A percentile compares a stretch with the other conserved stretches of the same genome.
Evolutionary conservation across 257 asterid species (phyloP).

Genomic region (Solanum habrochaites): DNA sequence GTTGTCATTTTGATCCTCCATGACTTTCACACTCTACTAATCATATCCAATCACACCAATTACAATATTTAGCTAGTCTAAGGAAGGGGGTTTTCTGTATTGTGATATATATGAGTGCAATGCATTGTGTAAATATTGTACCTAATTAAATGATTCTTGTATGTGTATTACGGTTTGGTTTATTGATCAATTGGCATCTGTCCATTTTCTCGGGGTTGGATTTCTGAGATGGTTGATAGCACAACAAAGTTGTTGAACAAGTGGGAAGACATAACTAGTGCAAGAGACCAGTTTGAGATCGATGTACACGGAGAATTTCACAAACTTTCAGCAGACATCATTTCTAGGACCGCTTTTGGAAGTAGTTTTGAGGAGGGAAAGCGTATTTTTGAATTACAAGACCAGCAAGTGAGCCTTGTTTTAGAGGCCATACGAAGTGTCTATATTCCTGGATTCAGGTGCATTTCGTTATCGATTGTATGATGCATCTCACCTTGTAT

Average conservation of each 20-base stretch:
- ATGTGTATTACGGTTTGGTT: background rate
- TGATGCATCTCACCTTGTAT: background rate
- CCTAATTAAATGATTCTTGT: background rate
- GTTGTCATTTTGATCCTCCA: background rate
- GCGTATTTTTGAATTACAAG: conserved; percentile 49
- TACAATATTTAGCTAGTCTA: background rate
- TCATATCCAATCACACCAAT: background rate
- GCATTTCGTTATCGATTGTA: background rate
- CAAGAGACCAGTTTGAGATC: conserved; percentile 31
- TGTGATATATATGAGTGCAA: background rate
- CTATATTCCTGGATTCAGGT: conserved; percentile 65
- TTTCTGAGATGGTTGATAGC: conserved; percentile 47
- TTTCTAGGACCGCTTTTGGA: conserved; percentile 57
- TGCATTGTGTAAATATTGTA: background rate
- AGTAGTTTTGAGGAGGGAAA: conserved; percentile 51
- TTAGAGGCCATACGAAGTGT: conserved; percentile 38
- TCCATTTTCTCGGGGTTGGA: conserved; percentile 35
- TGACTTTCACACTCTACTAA: background rate
- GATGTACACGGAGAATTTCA: conserved; percentile 46
- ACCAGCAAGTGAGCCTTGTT: conserved; percentile 33
- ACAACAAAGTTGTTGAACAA: conserved; percentile 21
- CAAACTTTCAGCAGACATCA: conserved; percentile 47
- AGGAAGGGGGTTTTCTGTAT: background rate
- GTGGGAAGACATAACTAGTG: conserved; percentile 41
- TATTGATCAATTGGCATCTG: background rate